Percentiles rank a stretch among this genome's conserved stretches.
These are phyloP conservation scores for Diaporthe sp. DNA, from an alignment of 2,329 filamentous ascomycete species.

Conservation along the genomic window DNA sequence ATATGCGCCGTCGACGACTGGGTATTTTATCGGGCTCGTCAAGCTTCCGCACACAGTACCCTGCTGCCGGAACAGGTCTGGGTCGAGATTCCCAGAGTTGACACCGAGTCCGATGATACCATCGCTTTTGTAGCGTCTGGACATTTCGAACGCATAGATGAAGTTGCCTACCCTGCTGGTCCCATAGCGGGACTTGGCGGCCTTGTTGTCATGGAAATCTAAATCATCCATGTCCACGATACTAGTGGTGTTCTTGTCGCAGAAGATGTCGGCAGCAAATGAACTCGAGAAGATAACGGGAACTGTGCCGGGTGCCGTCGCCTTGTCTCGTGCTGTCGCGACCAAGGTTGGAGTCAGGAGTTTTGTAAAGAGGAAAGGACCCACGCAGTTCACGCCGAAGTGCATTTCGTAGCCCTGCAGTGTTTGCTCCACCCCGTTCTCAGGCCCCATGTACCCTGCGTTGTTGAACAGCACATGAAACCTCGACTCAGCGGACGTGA, in stretches of 20 bases:
- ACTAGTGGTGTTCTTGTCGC: neutral
- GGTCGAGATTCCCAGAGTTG: conserved; percentile 47
- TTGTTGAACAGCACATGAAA: conserved; percentile 60
- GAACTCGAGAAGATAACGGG: conserved; percentile 36
- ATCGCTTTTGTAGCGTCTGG: conserved; percentile 42
- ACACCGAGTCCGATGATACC: conserved; percentile 45
- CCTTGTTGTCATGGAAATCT: conserved; percentile 24
- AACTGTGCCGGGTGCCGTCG: conserved; percentile 41
- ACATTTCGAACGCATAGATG: conserved; percentile 44
- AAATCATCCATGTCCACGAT: conserved; percentile 27
- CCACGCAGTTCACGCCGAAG: conserved; percentile 36
- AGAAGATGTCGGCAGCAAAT: conserved; percentile 13
- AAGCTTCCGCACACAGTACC: neutral
- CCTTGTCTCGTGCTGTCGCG: conserved; percentile 1
- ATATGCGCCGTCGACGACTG: conserved; percentile 51
- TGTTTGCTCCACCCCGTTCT: conserved; percentile 45
- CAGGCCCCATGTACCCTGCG: conserved; percentile 53
- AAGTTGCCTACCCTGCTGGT: conserved; percentile 46
- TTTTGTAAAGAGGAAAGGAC: conserved; percentile 35
- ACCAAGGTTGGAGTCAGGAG: conserved; percentile 36
- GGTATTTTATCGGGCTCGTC: conserved; percentile 36
- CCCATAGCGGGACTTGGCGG: neutral
- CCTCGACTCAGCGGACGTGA: conserved; percentile 42
- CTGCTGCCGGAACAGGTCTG: conserved; percentile 40
- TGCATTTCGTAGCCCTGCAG: conserved; percentile 40